These are phyloP conservation scores for Tolypocladium ophioglossoides DNA, from an alignment of 2,329 filamentous ascomycete genomes.

Conservation along the genomic window DNA sequence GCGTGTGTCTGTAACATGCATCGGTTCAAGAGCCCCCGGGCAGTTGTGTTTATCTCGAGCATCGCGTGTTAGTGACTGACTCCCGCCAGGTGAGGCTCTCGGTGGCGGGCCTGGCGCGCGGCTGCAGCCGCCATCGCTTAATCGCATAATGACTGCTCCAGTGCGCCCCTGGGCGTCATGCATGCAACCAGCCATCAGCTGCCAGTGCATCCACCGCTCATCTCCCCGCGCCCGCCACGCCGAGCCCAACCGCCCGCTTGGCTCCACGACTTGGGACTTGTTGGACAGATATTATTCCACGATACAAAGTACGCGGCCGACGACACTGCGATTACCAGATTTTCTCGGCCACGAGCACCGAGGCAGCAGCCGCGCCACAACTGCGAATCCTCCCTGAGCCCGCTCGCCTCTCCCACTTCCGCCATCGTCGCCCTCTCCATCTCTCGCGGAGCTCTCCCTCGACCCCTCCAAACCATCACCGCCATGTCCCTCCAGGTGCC, in stretches of 20 bases:
- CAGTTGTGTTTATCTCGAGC: not conserved
- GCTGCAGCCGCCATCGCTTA: not conserved
- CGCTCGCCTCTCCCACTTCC: not conserved
- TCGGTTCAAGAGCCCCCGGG: no score
- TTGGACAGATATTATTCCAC: not conserved
- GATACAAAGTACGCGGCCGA: not conserved
- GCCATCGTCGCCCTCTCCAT: not conserved
- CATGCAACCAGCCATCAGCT: not conserved
- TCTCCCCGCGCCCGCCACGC: not conserved
- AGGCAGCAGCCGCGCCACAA: not conserved
- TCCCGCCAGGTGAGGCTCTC: not conserved
- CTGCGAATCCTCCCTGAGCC: not conserved
- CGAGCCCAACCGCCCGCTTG: not conserved
- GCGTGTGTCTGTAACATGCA: not conserved
- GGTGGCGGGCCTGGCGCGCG: not conserved
- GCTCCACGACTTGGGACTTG: not conserved
- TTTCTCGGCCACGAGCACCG: not conserved
- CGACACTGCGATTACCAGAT: not conserved
- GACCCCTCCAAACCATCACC: constrained; percentile 2
- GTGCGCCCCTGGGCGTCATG: not conserved
- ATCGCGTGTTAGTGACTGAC: not conserved
- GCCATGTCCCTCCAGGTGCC: constrained; percentile 49
- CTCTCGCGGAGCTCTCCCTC: constrained; percentile 2
- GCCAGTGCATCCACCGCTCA: not conserved
- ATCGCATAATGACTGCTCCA: not conserved